Conservation (phyloP, 441 rosid species). For the Euphorbia corollata region DNA sequence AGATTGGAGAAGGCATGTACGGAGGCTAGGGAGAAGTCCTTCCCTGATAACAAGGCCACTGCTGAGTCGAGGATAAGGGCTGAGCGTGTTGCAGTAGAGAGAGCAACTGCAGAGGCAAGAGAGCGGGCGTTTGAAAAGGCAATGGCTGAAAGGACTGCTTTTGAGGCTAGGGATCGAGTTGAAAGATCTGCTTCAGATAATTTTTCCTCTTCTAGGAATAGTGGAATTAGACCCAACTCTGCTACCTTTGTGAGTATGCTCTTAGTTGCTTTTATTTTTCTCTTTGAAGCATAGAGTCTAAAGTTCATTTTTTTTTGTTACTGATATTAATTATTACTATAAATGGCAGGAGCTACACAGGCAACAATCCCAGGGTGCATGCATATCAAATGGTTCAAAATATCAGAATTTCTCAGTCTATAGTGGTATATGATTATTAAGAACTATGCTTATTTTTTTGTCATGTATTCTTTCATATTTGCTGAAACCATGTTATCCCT, state of each 20-base stretch:
- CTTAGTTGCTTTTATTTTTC: constrained; percentile 9
- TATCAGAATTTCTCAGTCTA: constrained; percentile 37
- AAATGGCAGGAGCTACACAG: constrained; percentile 44
- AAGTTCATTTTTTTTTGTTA: constrained; percentile 2
- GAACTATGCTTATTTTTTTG: neutral
- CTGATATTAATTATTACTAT: constrained; percentile 10
- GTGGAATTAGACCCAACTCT: constrained; percentile 36
- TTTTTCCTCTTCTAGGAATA: constrained; percentile 47
- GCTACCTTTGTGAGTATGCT: constrained; percentile 40
- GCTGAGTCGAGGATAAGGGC: constrained; percentile 59
- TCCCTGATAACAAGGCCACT: constrained; percentile 39
- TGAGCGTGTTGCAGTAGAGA: constrained; percentile 84
- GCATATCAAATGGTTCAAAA: constrained; percentile 42
- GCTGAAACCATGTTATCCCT: constrained; percentile 14
- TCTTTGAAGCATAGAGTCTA: neutral
- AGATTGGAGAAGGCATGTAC: constrained; percentile 87
- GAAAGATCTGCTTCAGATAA: constrained; percentile 60
- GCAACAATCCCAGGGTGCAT: constrained; percentile 39
- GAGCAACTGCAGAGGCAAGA: constrained; percentile 80
- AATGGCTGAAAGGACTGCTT: constrained; percentile 63
- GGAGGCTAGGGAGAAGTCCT: constrained; percentile 71
- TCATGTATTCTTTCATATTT: constrained; percentile 7
- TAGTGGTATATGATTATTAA: constrained; percentile 31
- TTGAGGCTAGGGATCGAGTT: constrained; percentile 54
- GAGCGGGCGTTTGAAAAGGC: constrained; percentile 67